These are phyloP conservation scores for Tylopilus sp. DNA, from an alignment of 768 basidiomycete species.

Conservation along the genomic window DNA sequence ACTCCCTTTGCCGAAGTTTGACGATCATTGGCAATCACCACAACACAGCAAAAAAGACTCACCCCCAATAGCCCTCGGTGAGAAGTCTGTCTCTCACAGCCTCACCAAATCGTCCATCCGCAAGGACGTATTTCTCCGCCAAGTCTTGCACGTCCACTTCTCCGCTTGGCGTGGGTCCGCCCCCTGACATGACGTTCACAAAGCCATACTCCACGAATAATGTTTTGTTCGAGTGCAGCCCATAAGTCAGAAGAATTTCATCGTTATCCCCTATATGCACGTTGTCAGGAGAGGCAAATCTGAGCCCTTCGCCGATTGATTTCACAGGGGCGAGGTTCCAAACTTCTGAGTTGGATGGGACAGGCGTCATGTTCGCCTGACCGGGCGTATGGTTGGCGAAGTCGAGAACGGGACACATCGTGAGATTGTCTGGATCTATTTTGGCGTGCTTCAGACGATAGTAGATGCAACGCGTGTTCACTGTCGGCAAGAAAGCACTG, in stretches of 20 bases:
- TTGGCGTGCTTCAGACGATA: constrained; percentile 49
- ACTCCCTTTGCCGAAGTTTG: constrained; percentile 50
- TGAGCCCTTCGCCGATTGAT: constrained; percentile 44
- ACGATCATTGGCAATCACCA: not conserved
- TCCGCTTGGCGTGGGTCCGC: constrained; percentile 33
- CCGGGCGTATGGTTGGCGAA: constrained; percentile 75
- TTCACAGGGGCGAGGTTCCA: constrained; percentile 36
- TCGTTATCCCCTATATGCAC: constrained; percentile 43
- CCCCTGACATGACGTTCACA: constrained; percentile 39
- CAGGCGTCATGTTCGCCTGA: constrained; percentile 43
- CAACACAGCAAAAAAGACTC: constrained; percentile 17
- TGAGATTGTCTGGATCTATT: constrained; percentile 70
- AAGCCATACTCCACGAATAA: constrained; percentile 94
- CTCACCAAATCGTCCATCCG: constrained; percentile 37
- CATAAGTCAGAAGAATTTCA: constrained; percentile 79
- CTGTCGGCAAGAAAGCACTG: constrained; percentile 36
- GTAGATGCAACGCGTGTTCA: constrained; percentile 91
- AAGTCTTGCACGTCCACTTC: constrained; percentile 63
- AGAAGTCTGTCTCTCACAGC: constrained; percentile 54
- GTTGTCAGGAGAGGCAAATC: constrained; percentile 47
- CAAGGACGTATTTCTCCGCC: constrained; percentile 48
- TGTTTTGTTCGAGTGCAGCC: constrained; percentile 69
- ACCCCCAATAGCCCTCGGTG: constrained; percentile 85
- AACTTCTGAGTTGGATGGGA: constrained; percentile 33
- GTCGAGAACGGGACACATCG: constrained; percentile 87